phyloP scores from a whole-genome alignment of 2,329 filamentous ascomycete species.

The Paecilomyces niveus region DNA sequence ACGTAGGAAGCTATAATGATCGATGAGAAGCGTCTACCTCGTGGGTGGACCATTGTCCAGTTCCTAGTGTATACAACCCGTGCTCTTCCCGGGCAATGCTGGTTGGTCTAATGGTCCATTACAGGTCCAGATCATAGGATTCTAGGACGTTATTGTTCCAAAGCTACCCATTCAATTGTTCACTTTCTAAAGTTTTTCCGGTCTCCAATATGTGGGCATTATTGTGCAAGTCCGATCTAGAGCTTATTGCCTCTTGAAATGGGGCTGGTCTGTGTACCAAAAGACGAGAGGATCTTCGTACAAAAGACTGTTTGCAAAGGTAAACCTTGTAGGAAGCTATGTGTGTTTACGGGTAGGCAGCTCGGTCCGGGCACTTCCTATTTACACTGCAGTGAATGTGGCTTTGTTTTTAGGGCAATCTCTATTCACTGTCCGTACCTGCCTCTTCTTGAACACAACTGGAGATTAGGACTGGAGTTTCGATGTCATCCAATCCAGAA shows the following conservation, averaged over 20 bases:
- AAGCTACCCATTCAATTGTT: neutral
- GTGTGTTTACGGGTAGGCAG: neutral
- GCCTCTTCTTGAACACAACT: neutral
- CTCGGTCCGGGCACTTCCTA: neutral
- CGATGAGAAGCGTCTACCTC: too few relatives aligned
- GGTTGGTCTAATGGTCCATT: neutral
- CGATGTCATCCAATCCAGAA: neutral
- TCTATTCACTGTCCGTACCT: neutral
- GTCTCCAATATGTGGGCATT: neutral
- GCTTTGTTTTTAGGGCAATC: neutral
- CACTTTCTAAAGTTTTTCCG: neutral
- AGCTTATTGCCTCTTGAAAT: neutral
- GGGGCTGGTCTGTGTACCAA: neutral
- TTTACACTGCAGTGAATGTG: neutral
- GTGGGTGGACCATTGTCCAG: too few relatives aligned
- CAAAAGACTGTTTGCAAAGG: too few relatives aligned
- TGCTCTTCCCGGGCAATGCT: neutral
- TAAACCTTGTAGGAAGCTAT: neutral
- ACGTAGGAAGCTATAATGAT: neutral
- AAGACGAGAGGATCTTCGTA: neutral
- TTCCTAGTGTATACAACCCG: neutral
- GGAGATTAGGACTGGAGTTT: neutral
- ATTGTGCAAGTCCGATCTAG: neutral
- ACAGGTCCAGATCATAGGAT: too few relatives aligned
- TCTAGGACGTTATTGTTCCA: neutral